phyloP scores from a whole-genome alignment of 208 protist species.

The Trypanosoma congolense region DNA sequence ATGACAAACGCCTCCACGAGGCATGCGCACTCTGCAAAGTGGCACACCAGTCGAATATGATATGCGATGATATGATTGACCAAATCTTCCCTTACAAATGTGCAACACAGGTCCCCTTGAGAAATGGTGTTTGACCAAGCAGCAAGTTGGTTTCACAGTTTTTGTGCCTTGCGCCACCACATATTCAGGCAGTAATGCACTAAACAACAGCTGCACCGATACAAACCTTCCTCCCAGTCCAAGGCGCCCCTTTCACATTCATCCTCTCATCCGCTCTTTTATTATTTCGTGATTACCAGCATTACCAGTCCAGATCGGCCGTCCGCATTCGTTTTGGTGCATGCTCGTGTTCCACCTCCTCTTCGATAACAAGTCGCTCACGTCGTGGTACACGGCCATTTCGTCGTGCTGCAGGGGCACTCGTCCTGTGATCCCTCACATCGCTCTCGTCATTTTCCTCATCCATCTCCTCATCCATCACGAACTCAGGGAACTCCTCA shows the following conservation, averaged over 20 bases:
- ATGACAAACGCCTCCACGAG: too few relatives aligned
- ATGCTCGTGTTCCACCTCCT: constrained; percentile 75
- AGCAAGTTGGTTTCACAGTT: too few relatives aligned
- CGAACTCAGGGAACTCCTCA: constrained; percentile 82
- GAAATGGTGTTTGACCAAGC: too few relatives aligned
- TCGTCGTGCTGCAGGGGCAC: not conserved
- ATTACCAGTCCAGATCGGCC: constrained; percentile 82
- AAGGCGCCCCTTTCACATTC: not conserved
- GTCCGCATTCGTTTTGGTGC: constrained; percentile 36
- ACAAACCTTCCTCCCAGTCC: too few relatives aligned
- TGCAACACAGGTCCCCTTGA: too few relatives aligned
- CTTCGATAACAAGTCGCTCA: constrained; percentile 78
- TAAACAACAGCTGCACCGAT: too few relatives aligned
- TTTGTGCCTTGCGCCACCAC: too few relatives aligned
- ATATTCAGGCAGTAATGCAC: too few relatives aligned
- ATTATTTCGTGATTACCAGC: not conserved
- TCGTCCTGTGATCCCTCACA: not conserved
- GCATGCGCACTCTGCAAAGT: too few relatives aligned
- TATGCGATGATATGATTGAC: too few relatives aligned
- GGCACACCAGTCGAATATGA: too few relatives aligned
- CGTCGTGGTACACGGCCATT: constrained; percentile 26
- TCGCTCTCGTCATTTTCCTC: constrained; percentile 45
- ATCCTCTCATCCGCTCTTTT: not conserved
- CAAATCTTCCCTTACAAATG: too few relatives aligned
- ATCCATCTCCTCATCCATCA: constrained; percentile 86